These are phyloP conservation scores for Zygosaccharomyces lentus DNA, from an alignment of 805 yeast genomes.

Conservation along the genomic window DNA sequence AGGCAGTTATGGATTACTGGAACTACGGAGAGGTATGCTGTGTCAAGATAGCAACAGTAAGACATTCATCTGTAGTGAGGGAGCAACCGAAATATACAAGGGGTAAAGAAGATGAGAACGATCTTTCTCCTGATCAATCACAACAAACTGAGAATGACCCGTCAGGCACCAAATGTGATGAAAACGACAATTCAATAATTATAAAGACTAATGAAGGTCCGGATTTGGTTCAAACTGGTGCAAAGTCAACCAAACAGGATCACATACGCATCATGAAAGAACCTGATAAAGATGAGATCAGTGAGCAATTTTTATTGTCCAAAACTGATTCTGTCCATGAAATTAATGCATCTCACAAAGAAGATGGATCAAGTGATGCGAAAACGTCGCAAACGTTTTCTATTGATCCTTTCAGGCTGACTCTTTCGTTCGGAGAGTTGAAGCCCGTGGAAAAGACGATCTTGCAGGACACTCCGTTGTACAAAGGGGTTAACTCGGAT, in stretches of 20 bases:
- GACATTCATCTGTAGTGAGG: neutral
- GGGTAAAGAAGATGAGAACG: neutral
- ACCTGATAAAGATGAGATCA: neutral
- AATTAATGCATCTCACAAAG: conserved; percentile 33
- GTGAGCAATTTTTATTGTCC: conserved; percentile 28
- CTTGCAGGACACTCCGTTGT: conserved; percentile 34
- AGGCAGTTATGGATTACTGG: conserved; percentile 77
- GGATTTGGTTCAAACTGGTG: conserved; percentile 19
- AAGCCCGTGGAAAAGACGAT: conserved; percentile 35
- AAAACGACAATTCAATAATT: neutral
- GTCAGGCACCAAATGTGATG: neutral
- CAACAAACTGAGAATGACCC: neutral
- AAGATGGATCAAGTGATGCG: conserved; percentile 30
- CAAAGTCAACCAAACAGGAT: conserved; percentile 15
- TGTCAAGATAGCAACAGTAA: conserved; percentile 45
- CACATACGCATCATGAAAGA: neutral
- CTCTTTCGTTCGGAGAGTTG: conserved; percentile 31
- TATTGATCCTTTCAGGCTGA: conserved; percentile 34
- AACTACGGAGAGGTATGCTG: conserved; percentile 65
- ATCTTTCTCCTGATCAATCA: neutral
- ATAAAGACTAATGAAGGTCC: neutral
- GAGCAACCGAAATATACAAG: neutral
- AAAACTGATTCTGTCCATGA: conserved; percentile 36
- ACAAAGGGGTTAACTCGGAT: conserved; percentile 28
- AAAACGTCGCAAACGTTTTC: conserved; percentile 4